These are phyloP conservation scores for Pyrenophora teres DNA, from an alignment of 2,329 filamentous ascomycete genomes.

Conservation along the genomic window DNA sequence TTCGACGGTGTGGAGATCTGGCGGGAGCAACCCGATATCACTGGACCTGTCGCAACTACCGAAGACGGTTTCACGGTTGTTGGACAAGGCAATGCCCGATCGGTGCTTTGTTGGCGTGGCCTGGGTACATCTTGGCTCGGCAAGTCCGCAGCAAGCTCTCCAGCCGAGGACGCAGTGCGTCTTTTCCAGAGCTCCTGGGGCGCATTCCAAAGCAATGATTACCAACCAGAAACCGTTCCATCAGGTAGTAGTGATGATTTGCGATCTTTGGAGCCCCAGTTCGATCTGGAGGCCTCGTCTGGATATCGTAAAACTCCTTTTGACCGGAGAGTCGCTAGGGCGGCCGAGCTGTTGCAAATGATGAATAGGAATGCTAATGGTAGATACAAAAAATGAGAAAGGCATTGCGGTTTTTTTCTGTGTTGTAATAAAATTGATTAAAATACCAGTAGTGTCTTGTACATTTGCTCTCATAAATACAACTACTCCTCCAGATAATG, in stretches of 20 bases:
- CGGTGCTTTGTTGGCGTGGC: constrained; percentile 50
- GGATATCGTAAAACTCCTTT: background rate
- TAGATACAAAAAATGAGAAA: no score
- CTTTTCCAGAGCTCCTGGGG: background rate
- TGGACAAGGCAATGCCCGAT: constrained; percentile 51
- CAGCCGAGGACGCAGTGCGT: constrained; percentile 2
- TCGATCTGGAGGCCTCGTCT: background rate
- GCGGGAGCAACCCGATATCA: constrained; percentile 61
- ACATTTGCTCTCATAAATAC: no score
- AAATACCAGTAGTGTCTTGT: no score
- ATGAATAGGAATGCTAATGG: no score
- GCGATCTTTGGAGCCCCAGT: background rate
- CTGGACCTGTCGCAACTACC: background rate
- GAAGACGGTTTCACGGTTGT: constrained; percentile 33
- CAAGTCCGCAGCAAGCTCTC: background rate
- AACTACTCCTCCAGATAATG: no score
- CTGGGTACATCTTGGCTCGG: constrained; percentile 37
- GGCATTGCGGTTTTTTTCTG: no score
- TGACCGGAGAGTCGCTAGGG: no score
- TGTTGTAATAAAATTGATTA: no score
- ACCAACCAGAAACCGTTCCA: no score
- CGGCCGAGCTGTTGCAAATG: no score
- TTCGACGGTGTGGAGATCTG: constrained; percentile 66
- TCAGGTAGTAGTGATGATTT: background rate
- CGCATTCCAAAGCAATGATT: background rate